Conservation (phyloP, 768 basidiomycete species). For the Podaxis sp. region DNA sequence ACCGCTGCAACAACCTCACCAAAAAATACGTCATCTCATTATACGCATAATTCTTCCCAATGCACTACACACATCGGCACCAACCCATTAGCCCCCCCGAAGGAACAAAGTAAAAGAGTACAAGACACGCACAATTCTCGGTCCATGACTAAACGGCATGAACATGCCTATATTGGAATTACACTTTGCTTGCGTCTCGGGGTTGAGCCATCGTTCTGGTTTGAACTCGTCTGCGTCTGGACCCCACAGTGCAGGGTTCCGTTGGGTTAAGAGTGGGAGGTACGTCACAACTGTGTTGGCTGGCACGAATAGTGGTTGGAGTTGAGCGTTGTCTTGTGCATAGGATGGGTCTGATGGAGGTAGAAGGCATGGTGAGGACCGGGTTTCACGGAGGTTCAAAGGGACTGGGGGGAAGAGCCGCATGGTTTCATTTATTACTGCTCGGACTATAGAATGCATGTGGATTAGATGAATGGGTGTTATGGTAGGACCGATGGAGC, state of each 20-base stretch:
- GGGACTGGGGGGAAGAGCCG: constrained; percentile 79
- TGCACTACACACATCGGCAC: constrained; percentile 37
- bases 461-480: constrained; percentile 2
- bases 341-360: constrained; percentile 51
- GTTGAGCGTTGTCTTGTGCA: constrained; percentile 14
- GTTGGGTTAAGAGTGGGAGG: constrained; percentile 60
- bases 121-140: constrained; percentile 40
- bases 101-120: background rate
- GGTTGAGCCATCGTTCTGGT: constrained; percentile 74
- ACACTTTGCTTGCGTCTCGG: constrained; percentile 42
- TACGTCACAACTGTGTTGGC: constrained; percentile 52
- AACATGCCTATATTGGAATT: constrained; percentile 65
- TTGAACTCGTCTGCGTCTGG: constrained; percentile 72
- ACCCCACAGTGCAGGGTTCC: constrained; percentile 69
- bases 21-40: constrained; percentile 76
- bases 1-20: constrained; percentile 61
- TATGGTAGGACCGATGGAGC: background rate
- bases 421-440: constrained; percentile 76
- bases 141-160: constrained; percentile 71
- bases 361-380: constrained; percentile 42
- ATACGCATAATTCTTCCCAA: constrained; percentile 73
- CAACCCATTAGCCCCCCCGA: background rate
- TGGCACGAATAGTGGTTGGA: constrained; percentile 55
- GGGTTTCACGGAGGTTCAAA: constrained; percentile 60
- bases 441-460: constrained; percentile 46